Base-by-base conservation (phyloP, 177 flowering plant species). In the Telopea speciosissima region DNA sequence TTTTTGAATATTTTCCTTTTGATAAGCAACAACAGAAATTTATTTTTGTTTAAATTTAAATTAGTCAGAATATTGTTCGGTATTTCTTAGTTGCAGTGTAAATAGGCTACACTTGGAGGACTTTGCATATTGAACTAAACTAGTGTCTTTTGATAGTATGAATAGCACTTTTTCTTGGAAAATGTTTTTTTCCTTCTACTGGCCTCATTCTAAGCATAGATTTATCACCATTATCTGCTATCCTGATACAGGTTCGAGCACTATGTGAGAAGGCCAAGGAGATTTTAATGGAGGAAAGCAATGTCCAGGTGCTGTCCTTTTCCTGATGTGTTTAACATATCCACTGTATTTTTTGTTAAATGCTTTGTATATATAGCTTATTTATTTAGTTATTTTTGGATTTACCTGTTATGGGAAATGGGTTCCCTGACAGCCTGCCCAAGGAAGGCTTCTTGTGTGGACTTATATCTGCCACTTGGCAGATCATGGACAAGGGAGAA, bases 211-310 rank as follows among this genome's bases (percentile, higher is more conserved):
- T 49, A 49, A 3, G 8, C 19, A 1, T 49, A 49, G 54, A 49
- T 49, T 11, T 58, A 5, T 28, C 8, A 22, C 11, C 19, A 22
- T 24, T 61, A 24, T 19, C 11, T 42, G 11, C 52, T 63, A 54
- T 68, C 23, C 28, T 24, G 49, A 42, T 73, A 24, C 79, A 95
- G 99, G 97, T 92, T 24, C 85, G 94, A 73, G 75, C 68, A 9
- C 76, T 95, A 69, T 95, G 97, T 67, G 99, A 90, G 56, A 92
- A 92, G 83, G 96, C 99, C 11, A 95, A 92, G 80, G 97, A 95
- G 85, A 90, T 95, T 71, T 69, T 95, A 68, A 92, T 92, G 99
- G 90, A 88, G 59, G 99, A 95, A 82, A 93, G 97, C 79, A 92
- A 92, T 81, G 99, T 95, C 54, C 99, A 92, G 99, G 99, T 90